Evolutionary conservation across 257 asterid genomes (phyloP), one percentile per base, ranked within the genome.

Genomic region (Nicotiana knightiana): DNA sequence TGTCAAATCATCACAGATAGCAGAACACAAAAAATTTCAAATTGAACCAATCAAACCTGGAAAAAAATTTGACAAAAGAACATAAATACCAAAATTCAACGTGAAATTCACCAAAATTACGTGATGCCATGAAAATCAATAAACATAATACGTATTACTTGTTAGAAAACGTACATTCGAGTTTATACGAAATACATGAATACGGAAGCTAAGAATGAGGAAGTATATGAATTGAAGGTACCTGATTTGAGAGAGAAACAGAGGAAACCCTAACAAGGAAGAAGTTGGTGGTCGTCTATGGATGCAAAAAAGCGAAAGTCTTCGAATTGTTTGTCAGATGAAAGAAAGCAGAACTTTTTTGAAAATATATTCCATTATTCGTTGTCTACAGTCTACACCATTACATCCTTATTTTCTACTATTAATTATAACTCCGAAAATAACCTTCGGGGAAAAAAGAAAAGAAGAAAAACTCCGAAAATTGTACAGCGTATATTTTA

Each of bases 211-310:
- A 81, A 81, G 86, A 53, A 86, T 84, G 54, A 80, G 71, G 73
- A 43, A 78, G 61, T 58, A 8, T 24, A 65, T 15, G 67, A 35
- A 82, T 55, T 32, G 85, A 79, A 80, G 37, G 13, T 82, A 82
- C 90, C 89, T 87, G 77, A 28, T 77, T 66, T 18, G 85, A 80
- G 2, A 59, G 17, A 28, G 57, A 67, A 70, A 85, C 24, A 32
- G 78, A 77, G 35, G 80, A 85, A 89, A 90, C 93, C 96, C 96
- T 92, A 89, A 83, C 84, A 83, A 79, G 63, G 82, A 79, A 67
- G 89, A 37, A 28, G 39, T n/a, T 46, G 26, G 9, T 26, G 26
- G 39, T 71, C 78, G 17, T 46, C 37, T 21, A 71, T 71, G 79
- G 79, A 73, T 73, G 63, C 3, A 46, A 73, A 46, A 21, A 71